Conservation (phyloP, 2,329 filamentous ascomycete genomes). For the Bisporella sp. region DNA sequence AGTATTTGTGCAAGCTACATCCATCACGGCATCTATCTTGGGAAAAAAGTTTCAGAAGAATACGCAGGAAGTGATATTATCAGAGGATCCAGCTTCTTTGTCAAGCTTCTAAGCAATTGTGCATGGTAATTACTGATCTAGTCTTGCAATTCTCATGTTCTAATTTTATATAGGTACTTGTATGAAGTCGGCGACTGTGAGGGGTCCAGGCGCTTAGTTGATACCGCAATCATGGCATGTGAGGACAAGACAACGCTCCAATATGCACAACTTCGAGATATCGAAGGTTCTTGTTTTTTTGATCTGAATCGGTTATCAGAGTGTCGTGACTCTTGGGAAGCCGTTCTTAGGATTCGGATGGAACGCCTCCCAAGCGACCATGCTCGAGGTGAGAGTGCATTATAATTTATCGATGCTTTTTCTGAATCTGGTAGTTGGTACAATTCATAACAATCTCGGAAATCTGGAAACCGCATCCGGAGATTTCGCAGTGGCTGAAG, state of each 20-base stretch:
- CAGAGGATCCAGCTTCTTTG: background rate
- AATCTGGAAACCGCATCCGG: slow-evolving; percentile 6
- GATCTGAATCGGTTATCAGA: slow-evolving; percentile 6
- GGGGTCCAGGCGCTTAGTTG: background rate
- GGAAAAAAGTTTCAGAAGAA: slow-evolving; percentile 1
- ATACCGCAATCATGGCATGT: slow-evolving; percentile 1
- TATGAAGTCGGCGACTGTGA: slow-evolving; percentile 4
- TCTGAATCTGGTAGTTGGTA: background rate
- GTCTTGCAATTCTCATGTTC: no score
- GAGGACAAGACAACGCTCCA: background rate
- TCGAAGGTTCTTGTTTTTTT: background rate
- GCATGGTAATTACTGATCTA: background rate
- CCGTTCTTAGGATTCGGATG: background rate
- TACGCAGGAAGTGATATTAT: background rate
- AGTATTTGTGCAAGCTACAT: slow-evolving; percentile 4
- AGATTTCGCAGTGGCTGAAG: background rate
- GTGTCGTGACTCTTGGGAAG: slow-evolving; percentile 4
- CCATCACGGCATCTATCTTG: slow-evolving; percentile 5
- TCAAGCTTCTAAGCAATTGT: slow-evolving; percentile 3
- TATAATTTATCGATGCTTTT: background rate
- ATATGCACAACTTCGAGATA: slow-evolving; percentile 2
- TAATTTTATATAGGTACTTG: slow-evolving; percentile 1
- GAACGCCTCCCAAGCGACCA: background rate
- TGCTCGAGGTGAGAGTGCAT: background rate
- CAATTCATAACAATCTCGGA: slow-evolving; percentile 3